phyloP scores from a whole-genome alignment of 345 rosid species.

The Excoecaria agallocha region DNA sequence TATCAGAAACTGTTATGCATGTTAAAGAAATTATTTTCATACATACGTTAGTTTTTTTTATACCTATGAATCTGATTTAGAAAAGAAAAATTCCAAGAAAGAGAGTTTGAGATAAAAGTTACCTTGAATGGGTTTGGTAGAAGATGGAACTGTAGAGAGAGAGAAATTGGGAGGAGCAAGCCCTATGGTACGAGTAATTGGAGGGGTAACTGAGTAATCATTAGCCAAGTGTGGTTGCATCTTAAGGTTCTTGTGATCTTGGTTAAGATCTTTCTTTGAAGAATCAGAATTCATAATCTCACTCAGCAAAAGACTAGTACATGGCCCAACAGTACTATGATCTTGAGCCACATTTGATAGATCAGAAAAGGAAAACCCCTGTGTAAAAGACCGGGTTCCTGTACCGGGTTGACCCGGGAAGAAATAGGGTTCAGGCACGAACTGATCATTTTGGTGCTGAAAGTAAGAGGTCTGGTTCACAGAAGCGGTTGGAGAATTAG shows the following conservation, averaged over 20 bases:
- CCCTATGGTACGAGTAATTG: constrained; percentile 23
- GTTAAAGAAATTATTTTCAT: no score
- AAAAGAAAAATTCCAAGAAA: no score
- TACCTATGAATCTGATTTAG: no score
- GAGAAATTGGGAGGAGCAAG: constrained; percentile 18
- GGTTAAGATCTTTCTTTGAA: constrained; percentile 32
- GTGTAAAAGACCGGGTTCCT: constrained; percentile 29
- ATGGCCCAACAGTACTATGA: constrained; percentile 43
- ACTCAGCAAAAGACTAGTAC: constrained; percentile 52
- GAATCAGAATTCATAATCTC: constrained; percentile 48
- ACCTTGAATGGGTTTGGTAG: constrained; percentile 48
- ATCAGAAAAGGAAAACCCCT: constrained; percentile 44
- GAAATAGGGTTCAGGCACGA: constrained; percentile 50
- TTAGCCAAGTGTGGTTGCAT: constrained; percentile 32
- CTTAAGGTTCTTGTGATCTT: constrained; percentile 42
- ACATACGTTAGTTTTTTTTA: no score
- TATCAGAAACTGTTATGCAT: no score
- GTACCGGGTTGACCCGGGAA: constrained; percentile 32
- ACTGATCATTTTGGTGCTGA: constrained; percentile 40
- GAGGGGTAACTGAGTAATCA: constrained; percentile 28
- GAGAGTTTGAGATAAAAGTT: background rate
- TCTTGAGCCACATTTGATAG: constrained; percentile 32
- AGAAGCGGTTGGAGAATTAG: constrained; percentile 39
- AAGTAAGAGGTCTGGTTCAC: constrained; percentile 46
- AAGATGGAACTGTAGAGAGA: constrained; percentile 40